phyloP scores from a whole-genome alignment of 2,329 filamentous ascomycete genomes.

The Phoma sp. region DNA sequence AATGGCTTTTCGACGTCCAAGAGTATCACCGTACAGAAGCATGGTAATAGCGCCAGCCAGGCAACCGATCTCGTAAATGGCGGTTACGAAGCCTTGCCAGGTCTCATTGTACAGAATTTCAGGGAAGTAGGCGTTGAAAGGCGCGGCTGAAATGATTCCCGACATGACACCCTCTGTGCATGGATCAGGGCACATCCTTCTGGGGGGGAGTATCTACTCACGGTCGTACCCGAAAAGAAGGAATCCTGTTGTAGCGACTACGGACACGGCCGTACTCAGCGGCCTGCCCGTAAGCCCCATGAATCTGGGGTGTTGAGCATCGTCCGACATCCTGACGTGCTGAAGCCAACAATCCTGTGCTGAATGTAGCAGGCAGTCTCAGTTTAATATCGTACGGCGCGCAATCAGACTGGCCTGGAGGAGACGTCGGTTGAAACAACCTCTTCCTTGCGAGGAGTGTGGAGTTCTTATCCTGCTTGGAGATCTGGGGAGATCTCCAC shows the following conservation, averaged over 20 bases:
- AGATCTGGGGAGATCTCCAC: conserved; percentile 7
- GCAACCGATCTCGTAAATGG: conserved; percentile 62
- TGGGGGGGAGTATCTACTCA: conserved; percentile 14
- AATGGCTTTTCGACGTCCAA: conserved; percentile 54
- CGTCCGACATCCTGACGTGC: conserved; percentile 20
- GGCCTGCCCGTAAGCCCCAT: conserved; percentile 38
- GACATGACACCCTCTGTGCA: conserved; percentile 45
- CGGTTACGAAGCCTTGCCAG: conserved; percentile 59
- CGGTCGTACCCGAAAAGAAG: conserved; percentile 43
- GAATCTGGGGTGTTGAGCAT: conserved; percentile 30
- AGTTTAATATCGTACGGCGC: not conserved
- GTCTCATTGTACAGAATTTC: conserved; percentile 51
- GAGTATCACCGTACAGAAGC: conserved; percentile 48
- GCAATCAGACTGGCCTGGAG: not conserved
- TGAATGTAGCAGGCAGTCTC: too few species aligned
- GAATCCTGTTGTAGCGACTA: conserved; percentile 41
- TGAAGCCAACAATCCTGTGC: not conserved
- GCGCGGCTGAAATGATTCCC: conserved; percentile 45
- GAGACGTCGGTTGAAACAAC: not conserved
- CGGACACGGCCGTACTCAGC: conserved; percentile 36
- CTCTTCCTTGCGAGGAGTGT: not conserved
- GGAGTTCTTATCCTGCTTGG: conserved; percentile 1
- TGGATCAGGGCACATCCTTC: not conserved
- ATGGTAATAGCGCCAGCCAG: conserved; percentile 51
- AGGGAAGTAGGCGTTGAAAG: conserved; percentile 48